Evolutionary conservation across 1,284 basidiomycete genomes (phyloP).

Genomic region (Ganoderma lingzhi): DNA sequence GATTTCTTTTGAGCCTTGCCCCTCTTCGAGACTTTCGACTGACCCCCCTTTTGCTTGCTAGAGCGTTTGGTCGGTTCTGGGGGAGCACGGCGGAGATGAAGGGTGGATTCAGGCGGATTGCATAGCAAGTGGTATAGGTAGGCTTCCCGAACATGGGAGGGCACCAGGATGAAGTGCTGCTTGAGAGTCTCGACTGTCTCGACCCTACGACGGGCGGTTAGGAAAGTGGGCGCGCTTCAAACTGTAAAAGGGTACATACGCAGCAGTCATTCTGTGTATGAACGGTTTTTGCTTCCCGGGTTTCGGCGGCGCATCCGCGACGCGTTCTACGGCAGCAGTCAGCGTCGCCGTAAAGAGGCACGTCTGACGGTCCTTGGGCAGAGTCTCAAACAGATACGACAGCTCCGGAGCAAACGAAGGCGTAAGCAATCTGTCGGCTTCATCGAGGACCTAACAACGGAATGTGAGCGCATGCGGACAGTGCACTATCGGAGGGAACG

Average conservation of each 20-base stretch:
- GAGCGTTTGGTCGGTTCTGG: conserved; percentile 54
- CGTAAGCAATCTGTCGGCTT: conserved; percentile 94
- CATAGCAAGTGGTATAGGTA: conserved; percentile 93
- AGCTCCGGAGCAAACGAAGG: conserved; percentile 92
- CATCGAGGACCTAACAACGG: conserved; percentile 82
- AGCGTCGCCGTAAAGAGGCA: conserved; percentile 97
- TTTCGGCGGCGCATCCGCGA: conserved; percentile 79
- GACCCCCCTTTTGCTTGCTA: conserved; percentile 26
- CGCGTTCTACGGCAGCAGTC: conserved; percentile 85
- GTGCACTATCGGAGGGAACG: conserved; percentile 33
- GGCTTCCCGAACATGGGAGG: conserved; percentile 93
- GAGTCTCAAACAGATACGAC: conserved; percentile 77
- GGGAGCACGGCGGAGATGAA: conserved; percentile 68
- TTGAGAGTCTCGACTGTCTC: conserved; percentile 88
- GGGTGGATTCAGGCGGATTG: conserved; percentile 84
- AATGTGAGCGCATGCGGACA: not conserved
- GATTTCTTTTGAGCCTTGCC: conserved; percentile 43
- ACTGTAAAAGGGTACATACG: conserved; percentile 54
- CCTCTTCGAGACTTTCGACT: conserved; percentile 45
- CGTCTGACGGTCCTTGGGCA: conserved; percentile 92
- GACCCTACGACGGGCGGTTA: conserved; percentile 56
- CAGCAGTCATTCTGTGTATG: conserved; percentile 83
- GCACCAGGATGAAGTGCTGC: conserved; percentile 93
- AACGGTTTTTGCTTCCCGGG: conserved; percentile 90
- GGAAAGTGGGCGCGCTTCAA: conserved; percentile 18